Evolutionary conservation across 192 early-diverging fungal genomes (phyloP), one percentile per base, ranked within the genome.

Genomic region (Coemansia sp.): DNA sequence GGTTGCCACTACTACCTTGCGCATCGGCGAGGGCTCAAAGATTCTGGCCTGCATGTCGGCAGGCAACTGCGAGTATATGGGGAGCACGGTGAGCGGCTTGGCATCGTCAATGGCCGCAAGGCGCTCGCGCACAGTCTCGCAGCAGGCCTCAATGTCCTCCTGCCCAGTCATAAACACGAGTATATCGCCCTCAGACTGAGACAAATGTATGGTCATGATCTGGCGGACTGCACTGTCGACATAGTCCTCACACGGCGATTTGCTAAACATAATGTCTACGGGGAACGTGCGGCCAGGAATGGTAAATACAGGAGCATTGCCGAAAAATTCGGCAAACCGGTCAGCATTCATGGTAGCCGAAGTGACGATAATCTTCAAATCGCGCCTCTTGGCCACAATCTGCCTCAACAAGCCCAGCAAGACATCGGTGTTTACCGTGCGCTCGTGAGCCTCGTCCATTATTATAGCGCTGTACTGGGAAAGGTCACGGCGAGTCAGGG

Each of bases 401-500:
- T 86, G 85, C 64, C 93, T 94, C 61, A 99, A 78, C 53, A 97
- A 63, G 9, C 96, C 96, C 65, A 99, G 88, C 17, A 97, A 68
- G 8, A 99, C 93, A 78, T 99, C 97, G 3, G 97, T 99, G 58
- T 82, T 82, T 13, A 99, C 85, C 3, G 95, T 95, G 46, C 97
- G 85, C 78, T 99, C 97, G 85, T 99, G 97, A 15, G 97, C 97
- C 65, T 99, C 97, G 62, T 99, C 97, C 65, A 99, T 81, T 59
- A 99, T 87, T 27, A 99, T 81, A 8, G 91, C 88, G n/a, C 88
- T 86, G 76, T 99, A 99, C 52, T 87, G 86, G 8, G 63, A 78
- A 60, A 99, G 79, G 26, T 83, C 80, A 1, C 89, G 80, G 54
- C 94, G 90, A 0, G 92, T 83, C 42, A 99, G 80, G 54, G 90